Conservation (phyloP, 306 rosid species). For the Prunus mongolica region DNA sequence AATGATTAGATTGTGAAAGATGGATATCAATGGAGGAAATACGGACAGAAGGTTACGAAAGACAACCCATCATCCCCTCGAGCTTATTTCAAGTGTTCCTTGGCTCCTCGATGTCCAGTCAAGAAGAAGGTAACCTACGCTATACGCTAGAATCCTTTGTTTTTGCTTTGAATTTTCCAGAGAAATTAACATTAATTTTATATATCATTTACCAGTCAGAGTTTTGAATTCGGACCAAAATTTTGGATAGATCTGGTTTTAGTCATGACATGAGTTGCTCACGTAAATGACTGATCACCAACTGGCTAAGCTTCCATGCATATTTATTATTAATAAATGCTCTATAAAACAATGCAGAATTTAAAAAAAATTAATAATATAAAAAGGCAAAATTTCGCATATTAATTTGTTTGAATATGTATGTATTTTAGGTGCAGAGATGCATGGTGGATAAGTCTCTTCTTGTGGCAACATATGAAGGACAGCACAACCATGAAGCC, state of each 20-base stretch:
- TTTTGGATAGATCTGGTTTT: too few species aligned
- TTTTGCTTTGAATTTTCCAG: neutral
- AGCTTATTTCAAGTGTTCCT: constrained; percentile 75
- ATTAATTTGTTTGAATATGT: too few species aligned
- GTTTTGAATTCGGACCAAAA: too few species aligned
- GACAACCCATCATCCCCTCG: constrained; percentile 65
- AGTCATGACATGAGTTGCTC: too few species aligned
- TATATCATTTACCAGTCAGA: too few species aligned
- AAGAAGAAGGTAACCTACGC: constrained; percentile 60
- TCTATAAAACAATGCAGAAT: too few species aligned
- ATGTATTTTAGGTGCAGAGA: constrained; percentile 57
- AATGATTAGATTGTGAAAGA: constrained; percentile 37
- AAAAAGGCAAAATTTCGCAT: too few species aligned
- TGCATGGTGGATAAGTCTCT: constrained; percentile 48
- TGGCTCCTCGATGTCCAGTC: constrained; percentile 67
- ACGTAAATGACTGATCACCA: too few species aligned
- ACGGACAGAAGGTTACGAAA: constrained; percentile 82
- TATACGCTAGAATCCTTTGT: too few species aligned
- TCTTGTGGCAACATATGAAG: constrained; percentile 64
- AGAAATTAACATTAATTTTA: neutral
- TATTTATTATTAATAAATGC: too few species aligned
- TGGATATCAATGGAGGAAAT: constrained; percentile 78
- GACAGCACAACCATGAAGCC: constrained; percentile 62
- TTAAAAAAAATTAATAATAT: too few species aligned
- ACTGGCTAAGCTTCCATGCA: too few species aligned